Evolutionary conservation across 2,329 filamentous ascomycete genomes (phyloP).

Genomic region (Colletotrichum nymphaeae): DNA sequence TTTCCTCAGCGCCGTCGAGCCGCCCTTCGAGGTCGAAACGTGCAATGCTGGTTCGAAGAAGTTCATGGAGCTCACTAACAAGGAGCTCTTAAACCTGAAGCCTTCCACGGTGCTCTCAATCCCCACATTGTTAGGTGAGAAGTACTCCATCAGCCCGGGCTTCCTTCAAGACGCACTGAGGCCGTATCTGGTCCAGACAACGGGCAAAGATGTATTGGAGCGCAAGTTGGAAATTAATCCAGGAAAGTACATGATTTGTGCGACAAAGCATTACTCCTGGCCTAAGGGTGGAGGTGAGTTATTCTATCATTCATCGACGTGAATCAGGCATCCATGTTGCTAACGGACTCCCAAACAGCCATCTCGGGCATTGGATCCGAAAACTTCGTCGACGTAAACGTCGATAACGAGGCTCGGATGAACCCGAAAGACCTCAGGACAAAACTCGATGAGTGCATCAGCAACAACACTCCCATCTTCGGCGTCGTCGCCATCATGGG

Average conservation of each 20-base stretch:
- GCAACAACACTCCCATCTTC: not conserved
- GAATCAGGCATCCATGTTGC: not conserved
- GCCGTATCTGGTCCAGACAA: slow-evolving; percentile 46
- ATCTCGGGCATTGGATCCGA: not conserved
- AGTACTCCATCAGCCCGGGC: not conserved
- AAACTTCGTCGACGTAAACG: not conserved
- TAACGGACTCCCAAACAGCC: not conserved
- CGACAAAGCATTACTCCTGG: slow-evolving; percentile 60
- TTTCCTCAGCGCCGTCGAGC: no score
- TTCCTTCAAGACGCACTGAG: not conserved
- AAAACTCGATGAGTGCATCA: not conserved
- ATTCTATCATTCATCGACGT: no score
- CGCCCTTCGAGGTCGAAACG: no score
- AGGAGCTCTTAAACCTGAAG: not conserved
- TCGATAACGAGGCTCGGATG: not conserved
- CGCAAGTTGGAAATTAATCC: slow-evolving; percentile 46
- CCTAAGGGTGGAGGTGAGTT: slow-evolving; percentile 57
- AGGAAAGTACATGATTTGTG: slow-evolving; percentile 50
- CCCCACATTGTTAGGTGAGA: not conserved
- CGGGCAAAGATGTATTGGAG: slow-evolving; percentile 52
- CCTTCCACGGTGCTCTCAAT: not conserved
- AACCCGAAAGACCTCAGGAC: not conserved
- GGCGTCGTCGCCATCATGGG: slow-evolving; percentile 32
- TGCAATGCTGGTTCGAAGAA: no score
- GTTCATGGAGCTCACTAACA: no score